Percentiles rank a stretch among this genome's conserved stretches.
Conservation (phyloP, 345 rosid genomes). For the Euphorbia lathyris region DNA sequence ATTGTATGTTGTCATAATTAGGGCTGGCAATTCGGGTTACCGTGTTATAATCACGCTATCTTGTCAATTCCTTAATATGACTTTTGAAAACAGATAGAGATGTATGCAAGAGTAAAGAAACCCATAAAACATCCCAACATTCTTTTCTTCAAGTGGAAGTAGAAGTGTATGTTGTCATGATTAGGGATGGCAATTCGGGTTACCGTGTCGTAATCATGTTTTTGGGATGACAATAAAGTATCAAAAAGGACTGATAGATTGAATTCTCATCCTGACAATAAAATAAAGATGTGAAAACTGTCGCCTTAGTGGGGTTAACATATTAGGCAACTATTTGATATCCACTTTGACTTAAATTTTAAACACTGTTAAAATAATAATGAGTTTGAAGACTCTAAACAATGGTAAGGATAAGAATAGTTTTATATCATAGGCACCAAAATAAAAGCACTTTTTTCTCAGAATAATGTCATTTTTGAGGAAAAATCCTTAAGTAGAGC, state of each 20-base stretch:
- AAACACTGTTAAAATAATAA: background rate
- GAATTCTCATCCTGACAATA: no score
- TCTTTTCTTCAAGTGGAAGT: background rate
- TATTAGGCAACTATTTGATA: background rate
- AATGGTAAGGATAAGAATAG: background rate
- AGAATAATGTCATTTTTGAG: no score
- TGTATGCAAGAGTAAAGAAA: constrained; percentile 4
- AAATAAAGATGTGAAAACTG: no score
- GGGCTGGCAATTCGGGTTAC: no score
- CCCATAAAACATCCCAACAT: background rate
- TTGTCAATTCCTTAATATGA: background rate
- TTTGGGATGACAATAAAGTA: no score
- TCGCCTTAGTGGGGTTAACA: background rate
- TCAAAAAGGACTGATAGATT: no score
- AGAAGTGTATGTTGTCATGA: background rate
- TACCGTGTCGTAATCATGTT: no score
- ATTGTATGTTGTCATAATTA: background rate
- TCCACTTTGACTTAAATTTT: background rate
- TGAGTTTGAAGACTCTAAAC: background rate
- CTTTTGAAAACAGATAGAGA: background rate
- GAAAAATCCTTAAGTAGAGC: no score
- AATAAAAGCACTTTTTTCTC: background rate
- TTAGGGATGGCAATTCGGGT: no score
- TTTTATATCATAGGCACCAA: background rate
- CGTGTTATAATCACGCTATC: no score